Conservation (phyloP, 2,329 filamentous ascomycete genomes). For the Scolecobasidium constrictum region DNA sequence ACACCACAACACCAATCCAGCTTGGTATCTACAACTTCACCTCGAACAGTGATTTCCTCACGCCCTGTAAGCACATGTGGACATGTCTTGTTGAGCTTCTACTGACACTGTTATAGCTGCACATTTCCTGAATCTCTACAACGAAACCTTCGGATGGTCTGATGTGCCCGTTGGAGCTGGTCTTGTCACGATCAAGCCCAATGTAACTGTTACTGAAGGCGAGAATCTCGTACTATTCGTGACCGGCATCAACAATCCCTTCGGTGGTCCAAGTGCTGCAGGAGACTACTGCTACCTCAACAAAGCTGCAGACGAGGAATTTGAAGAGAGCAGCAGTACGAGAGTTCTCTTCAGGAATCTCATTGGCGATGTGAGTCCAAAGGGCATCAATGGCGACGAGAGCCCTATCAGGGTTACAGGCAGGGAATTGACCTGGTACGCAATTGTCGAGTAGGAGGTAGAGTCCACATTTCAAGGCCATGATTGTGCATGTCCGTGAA, state of each 20-base stretch:
- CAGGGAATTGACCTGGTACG: conserved; percentile 6
- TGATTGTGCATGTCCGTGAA: too few species aligned
- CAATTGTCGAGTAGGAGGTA: conserved; percentile 6
- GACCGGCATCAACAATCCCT: neutral
- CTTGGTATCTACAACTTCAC: conserved; percentile 2
- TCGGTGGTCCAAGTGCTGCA: neutral
- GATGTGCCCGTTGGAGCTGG: conserved; percentile 4
- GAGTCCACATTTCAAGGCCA: neutral
- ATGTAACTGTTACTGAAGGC: conserved; percentile 4
- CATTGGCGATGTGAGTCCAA: conserved; percentile 3
- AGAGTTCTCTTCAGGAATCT: conserved; percentile 4
- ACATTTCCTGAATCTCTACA: conserved; percentile 1
- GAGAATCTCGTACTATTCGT: conserved; percentile 3
- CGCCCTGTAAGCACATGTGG: conserved; percentile 2
- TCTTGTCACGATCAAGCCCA: conserved; percentile 2
- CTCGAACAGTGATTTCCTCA: conserved; percentile 5
- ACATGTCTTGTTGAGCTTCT: too few species aligned
- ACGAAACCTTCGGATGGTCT: conserved; percentile 2
- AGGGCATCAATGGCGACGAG: neutral
- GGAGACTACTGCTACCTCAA: conserved; percentile 6
- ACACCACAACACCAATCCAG: conserved; percentile 2
- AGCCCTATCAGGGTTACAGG: conserved; percentile 3
- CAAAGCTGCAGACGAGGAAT: neutral
- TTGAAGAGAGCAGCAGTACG: neutral
- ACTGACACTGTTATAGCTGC: neutral